Percentiles rank a stretch among this genome's conserved stretches.
These are phyloP conservation scores for Sporisorium scitamineum DNA, from an alignment of 1,284 basidiomycete genomes.

Conservation along the genomic window DNA sequence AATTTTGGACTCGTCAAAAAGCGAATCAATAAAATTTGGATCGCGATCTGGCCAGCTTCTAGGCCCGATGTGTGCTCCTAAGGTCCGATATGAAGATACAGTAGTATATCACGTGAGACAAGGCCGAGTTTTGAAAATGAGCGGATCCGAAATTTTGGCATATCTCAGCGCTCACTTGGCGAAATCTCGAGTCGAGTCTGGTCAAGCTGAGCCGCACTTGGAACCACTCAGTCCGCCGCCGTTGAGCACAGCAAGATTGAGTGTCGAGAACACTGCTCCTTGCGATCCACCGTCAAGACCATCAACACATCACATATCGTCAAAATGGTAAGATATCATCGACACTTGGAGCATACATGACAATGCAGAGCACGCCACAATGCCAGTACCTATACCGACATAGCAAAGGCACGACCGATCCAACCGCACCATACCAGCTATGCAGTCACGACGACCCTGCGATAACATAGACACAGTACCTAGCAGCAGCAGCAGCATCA, in stretches of 20 bases:
- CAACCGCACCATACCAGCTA: not conserved
- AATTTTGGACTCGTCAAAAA: not conserved
- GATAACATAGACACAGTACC: not conserved
- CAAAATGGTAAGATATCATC: constrained; percentile 55
- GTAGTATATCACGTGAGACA: constrained; percentile 1
- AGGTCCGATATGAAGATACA: not conserved
- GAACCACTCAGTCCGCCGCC: not conserved
- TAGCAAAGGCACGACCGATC: not conserved
- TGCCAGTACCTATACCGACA: constrained; percentile 6
- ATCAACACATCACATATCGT: constrained; percentile 48
- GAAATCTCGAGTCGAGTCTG: not conserved
- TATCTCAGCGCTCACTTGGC: not conserved
- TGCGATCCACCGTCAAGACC: constrained; percentile 54
- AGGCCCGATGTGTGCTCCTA: not conserved
- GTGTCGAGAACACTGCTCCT: constrained; percentile 15
- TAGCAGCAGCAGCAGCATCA: not conserved
- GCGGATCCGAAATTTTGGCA: constrained; percentile 2
- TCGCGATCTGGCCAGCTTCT: not conserved
- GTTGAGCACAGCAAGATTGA: constrained; percentile 19
- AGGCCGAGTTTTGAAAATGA: not conserved
- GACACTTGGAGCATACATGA: constrained; percentile 8
- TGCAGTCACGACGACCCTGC: not conserved
- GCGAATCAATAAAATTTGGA: not conserved
- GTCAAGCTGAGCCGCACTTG: not conserved
- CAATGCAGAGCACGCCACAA: constrained; percentile 26